Percentiles rank a stretch among this genome's conserved stretches.
Evolutionary conservation across 148 eudicot species (phyloP).

Genomic region (Mesembryanthemum crystallinum): DNA sequence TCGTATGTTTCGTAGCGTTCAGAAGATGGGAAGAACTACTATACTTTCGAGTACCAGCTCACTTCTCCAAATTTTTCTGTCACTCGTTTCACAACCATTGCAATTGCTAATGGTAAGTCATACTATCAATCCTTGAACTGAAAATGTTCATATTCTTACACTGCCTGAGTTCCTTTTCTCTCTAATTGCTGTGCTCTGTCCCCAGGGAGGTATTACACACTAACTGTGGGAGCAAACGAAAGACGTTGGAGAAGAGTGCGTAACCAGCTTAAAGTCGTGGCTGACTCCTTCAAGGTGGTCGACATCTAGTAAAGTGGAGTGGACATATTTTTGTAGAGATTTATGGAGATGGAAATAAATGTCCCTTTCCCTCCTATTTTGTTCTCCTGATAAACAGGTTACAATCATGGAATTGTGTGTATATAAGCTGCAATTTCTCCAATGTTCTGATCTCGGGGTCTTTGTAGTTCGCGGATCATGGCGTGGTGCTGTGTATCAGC

Average conservation of each 20-base stretch:
- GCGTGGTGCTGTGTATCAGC: too few species aligned
- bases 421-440: not conserved
- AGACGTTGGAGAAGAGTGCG: conserved; percentile 74
- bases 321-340: not conserved
- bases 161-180: not conserved
- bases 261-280: conserved; percentile 79
- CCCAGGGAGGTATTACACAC: conserved; percentile 78
- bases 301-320: conserved; percentile 40
- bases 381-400: not conserved
- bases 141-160: not conserved
- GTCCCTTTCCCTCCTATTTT: not conserved
- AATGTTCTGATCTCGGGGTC: too few species aligned
- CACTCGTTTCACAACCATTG: conserved; percentile 71
- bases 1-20: conserved; percentile 43
- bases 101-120: conserved; percentile 81
- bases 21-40: conserved; percentile 69
- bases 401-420: not conserved
- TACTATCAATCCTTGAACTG: not conserved
- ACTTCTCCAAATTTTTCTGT: conserved; percentile 72
- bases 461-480: too few species aligned
- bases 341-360: not conserved
- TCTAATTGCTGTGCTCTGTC: not conserved
- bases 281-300: conserved; percentile 75
- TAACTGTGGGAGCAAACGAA: conserved; percentile 78
- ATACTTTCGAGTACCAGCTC: conserved; percentile 70